These are phyloP conservation scores for Novymonas esmeraldas DNA, from an alignment of 208 protist genomes.

Conservation along the genomic window DNA sequence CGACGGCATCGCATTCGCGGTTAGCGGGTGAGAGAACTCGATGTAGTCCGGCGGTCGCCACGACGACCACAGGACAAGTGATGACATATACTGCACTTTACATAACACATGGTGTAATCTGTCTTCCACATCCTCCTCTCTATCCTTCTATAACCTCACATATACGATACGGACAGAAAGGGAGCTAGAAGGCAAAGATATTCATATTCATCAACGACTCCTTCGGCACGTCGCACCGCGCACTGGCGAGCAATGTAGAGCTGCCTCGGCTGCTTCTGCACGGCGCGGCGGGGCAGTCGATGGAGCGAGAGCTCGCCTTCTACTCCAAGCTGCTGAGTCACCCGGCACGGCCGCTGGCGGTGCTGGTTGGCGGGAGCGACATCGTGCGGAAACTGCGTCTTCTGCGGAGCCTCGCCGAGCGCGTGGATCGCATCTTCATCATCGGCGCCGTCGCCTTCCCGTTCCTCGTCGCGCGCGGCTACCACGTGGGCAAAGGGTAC, in stretches of 20 bases:
- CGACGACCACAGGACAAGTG: no score
- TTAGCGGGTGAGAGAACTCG: no score
- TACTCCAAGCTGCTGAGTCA: conserved; percentile 78
- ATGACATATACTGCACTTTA: no score
- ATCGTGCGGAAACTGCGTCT: conserved; percentile 66
- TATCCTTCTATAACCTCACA: no score
- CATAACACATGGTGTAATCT: no score
- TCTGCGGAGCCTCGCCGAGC: conserved; percentile 63
- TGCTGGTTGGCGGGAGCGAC: conserved; percentile 60
- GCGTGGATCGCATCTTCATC: conserved; percentile 77
- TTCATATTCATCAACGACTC: conserved; percentile 87
- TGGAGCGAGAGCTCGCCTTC: conserved; percentile 78
- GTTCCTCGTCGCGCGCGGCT: conserved; percentile 66
- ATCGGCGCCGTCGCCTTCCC: conserved; percentile 63
- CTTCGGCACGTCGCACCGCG: conserved; percentile 62
- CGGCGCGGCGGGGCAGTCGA: conserved; percentile 70
- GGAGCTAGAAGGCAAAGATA: no score
- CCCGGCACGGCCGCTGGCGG: conserved; percentile 55
- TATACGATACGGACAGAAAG: no score
- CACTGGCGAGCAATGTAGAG: conserved; percentile 63
- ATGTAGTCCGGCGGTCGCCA: no score
- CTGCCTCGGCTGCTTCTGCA: conserved; percentile 72
- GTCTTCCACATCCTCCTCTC: no score
- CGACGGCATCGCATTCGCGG: no score
- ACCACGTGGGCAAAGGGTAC: conserved; percentile 39